Base-by-base conservation (phyloP, 345 rosid genomes). In the Salix exigua region DNA sequence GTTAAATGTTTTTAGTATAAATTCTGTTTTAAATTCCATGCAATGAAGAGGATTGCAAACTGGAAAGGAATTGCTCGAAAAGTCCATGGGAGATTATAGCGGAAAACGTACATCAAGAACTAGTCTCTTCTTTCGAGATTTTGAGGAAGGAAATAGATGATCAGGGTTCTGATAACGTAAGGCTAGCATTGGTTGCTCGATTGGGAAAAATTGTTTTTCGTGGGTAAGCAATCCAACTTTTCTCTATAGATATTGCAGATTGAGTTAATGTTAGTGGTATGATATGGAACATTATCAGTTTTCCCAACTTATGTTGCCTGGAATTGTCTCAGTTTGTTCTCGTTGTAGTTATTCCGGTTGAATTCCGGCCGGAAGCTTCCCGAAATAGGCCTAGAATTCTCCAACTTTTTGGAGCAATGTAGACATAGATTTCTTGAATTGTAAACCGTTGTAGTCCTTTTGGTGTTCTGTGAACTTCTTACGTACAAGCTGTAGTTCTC, bases 151-250 rank as follows among this genome's bases (percentile, higher is more conserved):
- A 73, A 75, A 78, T 69, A 63, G 78, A 83, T 64, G 12, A 66
- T 33, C 63, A 68, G 6, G 74, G 51, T 55, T 30, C 63, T 61
- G 80, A 73, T 31, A 81, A 30, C 25, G 37, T 78, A 38, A 90
- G 80, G 78, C 85, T 84, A 42, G 69, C 66, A 75, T 51, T 91
- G 77, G 87, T 87, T 63, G 96, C 89, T 73, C 83, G 94, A 79
- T 73, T 90, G 74, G 91, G 96, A 37, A 90, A 83, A 79, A 53
- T 81, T 44, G 51, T 78, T 61, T 91, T 91, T 69, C 75, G 66
- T 13, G 72, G 85, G 96, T 88, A 82, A 76, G 91, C 42, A 61
- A 51, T 69, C 30, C 42, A 14, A 70, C 46, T 50, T n/a, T 18
- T 71, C 21, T 67, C 23, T 9, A 9, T 30, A 3, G 42, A 63